Evolutionary conservation across 1,284 basidiomycete genomes (phyloP).

Genomic region (Takashimella tepidaria): DNA sequence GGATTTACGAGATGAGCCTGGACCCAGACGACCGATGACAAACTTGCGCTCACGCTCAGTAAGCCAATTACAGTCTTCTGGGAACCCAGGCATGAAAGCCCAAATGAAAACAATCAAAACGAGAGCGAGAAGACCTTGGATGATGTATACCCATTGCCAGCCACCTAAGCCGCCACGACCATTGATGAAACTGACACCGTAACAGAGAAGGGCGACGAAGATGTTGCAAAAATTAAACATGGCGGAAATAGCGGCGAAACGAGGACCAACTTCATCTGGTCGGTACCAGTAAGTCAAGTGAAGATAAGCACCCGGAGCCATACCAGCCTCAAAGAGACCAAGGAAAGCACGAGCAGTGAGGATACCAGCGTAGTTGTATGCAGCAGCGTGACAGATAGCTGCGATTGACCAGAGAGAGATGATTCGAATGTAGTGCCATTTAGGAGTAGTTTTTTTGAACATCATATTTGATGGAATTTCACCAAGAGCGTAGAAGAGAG

Average conservation of each 20-base stretch:
- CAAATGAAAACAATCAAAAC: neutral
- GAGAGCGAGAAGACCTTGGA: neutral
- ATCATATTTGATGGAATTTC: constrained; percentile 8
- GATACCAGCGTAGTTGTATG: neutral
- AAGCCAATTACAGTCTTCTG: neutral
- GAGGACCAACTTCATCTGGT: neutral
- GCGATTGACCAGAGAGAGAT: constrained; percentile 6
- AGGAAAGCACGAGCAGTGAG: neutral
- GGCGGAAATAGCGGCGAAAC: neutral
- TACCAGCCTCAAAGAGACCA: neutral
- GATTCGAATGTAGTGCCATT: constrained; percentile 2
- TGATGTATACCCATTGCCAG: constrained; percentile 2
- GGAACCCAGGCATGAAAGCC: neutral
- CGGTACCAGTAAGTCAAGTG: constrained; percentile 3
- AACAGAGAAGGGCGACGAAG: neutral
- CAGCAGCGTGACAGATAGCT: constrained; percentile 2
- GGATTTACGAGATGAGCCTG: neutral
- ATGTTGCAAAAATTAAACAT: neutral
- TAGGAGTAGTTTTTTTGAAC: constrained; percentile 3
- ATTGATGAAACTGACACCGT: constrained; percentile 10
- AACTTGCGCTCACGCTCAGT: neutral
- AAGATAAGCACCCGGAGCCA: neutral
- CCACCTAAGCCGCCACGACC: constrained; percentile 9
- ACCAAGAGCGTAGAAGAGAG: constrained; percentile 10
- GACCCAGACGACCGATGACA: neutral